Percentiles rank a stretch among this genome's conserved stretches.
phyloP scores from a whole-genome alignment of 441 rosid genomes.

The Euphorbia neoarborescens region DNA sequence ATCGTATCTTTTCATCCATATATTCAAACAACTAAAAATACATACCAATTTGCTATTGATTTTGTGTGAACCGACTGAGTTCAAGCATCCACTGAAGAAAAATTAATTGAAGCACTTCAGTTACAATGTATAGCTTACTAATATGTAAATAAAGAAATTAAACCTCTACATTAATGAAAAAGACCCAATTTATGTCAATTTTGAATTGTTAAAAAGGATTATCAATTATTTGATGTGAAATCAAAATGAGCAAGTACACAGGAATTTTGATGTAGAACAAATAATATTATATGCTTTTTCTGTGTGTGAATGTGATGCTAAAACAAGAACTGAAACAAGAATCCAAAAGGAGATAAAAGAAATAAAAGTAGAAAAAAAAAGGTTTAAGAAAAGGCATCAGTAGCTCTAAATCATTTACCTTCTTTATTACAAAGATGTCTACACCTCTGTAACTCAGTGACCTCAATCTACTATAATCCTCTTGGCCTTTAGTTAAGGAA shows the following conservation, averaged over 20 bases:
- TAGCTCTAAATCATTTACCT: slow-evolving; percentile 41
- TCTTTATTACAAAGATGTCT: slow-evolving; percentile 81
- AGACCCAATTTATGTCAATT: slow-evolving; percentile 2
- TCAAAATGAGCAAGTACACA: slow-evolving; percentile 7
- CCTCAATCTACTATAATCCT: slow-evolving; percentile 91
- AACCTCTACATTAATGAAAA: slow-evolving; percentile 4
- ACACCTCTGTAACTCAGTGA: slow-evolving; percentile 97
- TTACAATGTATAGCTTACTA: background rate
- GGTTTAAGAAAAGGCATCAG: slow-evolving; percentile 6
- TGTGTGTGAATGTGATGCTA: slow-evolving; percentile 21
- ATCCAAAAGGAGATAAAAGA: slow-evolving; percentile 7
- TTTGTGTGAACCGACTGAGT: slow-evolving; percentile 81
- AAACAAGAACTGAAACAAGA: background rate
- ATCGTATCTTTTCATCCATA: no score
- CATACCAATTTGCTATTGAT: no score
- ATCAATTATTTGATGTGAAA: slow-evolving; percentile 6
- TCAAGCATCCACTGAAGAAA: slow-evolving; percentile 91
- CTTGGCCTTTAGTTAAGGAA: slow-evolving; percentile 56
- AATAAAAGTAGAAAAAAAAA: background rate
- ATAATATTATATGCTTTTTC: slow-evolving; percentile 16
- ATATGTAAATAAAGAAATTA: background rate
- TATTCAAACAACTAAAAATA: no score
- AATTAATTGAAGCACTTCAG: slow-evolving; percentile 12
- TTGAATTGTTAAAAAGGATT: background rate
- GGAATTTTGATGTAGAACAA: slow-evolving; percentile 17